Conservation (phyloP, 495 filamentous ascomycete species). For the Amniculicola lignicola region DNA sequence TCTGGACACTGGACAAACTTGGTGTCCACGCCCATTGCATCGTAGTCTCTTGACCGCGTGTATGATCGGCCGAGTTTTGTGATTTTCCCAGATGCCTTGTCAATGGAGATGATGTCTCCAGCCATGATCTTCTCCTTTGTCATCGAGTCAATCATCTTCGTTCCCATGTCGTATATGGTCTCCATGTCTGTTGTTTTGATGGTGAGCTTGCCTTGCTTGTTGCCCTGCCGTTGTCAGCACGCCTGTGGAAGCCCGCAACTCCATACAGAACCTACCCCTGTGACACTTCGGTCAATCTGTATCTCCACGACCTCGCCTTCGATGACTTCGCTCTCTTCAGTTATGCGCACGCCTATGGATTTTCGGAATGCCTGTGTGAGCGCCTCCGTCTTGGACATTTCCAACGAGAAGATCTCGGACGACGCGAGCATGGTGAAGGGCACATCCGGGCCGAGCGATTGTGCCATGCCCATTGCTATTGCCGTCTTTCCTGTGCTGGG, state of each 20-base stretch:
- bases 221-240: slow-evolving; percentile 50
- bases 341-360: slow-evolving; percentile 93
- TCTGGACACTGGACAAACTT: slow-evolving; percentile 99
- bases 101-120: slow-evolving; percentile 95
- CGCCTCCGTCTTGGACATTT: slow-evolving; percentile 99
- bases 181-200: slow-evolving; percentile 99
- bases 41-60: slow-evolving; percentile 92
- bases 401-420: slow-evolving; percentile 95
- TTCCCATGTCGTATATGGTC: slow-evolving; percentile 98
- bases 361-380: slow-evolving; percentile 96
- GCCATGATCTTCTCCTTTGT: slow-evolving; percentile 98
- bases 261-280: slow-evolving; percentile 57
- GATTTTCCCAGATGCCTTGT: slow-evolving; percentile 96
- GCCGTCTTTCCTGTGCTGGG: slow-evolving; percentile 98
- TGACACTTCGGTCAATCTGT: slow-evolving; percentile 95
- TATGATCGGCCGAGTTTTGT: slow-evolving; percentile 93
- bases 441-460: slow-evolving; percentile 87
- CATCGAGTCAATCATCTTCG: slow-evolving; percentile 99
- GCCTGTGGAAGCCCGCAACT: not conserved
- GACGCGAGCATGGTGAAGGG: slow-evolving; percentile 94
- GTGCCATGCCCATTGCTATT: slow-evolving; percentile 98
- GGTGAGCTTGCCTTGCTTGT: slow-evolving; percentile 97
- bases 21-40: slow-evolving; percentile 97
- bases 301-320: slow-evolving; percentile 99
- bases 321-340: slow-evolving; percentile 98